Evolutionary conservation across 116 monocot species (phyloP), one percentile per base, ranked within the genome.

Genomic region (Dioscorea cayenensis): DNA sequence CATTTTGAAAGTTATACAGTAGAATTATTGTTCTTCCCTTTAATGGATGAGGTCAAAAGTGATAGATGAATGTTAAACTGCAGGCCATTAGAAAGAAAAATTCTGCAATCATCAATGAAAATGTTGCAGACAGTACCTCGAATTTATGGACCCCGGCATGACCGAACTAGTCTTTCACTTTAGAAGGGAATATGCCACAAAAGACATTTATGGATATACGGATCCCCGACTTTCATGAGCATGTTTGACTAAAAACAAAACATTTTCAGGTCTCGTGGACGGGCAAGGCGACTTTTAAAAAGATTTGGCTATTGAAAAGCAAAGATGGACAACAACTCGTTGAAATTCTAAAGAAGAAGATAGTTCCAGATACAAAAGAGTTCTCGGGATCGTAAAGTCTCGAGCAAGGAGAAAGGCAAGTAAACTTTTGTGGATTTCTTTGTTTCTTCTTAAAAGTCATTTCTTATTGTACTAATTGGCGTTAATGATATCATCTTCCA

Each of bases 241-340:
- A 10, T 25, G 27, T 38, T 38, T 52, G 25, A 21, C 16, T 29
- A 27, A 51, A 32, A 1, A 6, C 22, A 7, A n/a, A n/a, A n/a
- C 23, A 29, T n/a, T 50, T 76, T 51, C 75, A 94, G n/a, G 94
- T 76, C 90, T 35, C 83, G 90, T 22, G 90, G 85, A 77, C 85
- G 90, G 71, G 85, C 85, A 51, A 80, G 73, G 51, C 87, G 84
- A 75, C 79, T n/a, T 94, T 59, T 49, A 73, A 17, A 81, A 76
- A 65, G 90, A 90, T 76, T 74, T 90, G 72, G 90, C 80, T 35
- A 69, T 79, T 81, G 94, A 93, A 77, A 85, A 94, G 79, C 90
- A n/a, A n/a, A 83, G 67, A 71, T 12, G 66, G 66, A 28, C 75
- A 79, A 71, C 87, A 90, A 76, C 74, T 90, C 14, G 80, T 77